Conservation (phyloP, 805 yeast species). For the Metschnikowia cerradonensis region DNA sequence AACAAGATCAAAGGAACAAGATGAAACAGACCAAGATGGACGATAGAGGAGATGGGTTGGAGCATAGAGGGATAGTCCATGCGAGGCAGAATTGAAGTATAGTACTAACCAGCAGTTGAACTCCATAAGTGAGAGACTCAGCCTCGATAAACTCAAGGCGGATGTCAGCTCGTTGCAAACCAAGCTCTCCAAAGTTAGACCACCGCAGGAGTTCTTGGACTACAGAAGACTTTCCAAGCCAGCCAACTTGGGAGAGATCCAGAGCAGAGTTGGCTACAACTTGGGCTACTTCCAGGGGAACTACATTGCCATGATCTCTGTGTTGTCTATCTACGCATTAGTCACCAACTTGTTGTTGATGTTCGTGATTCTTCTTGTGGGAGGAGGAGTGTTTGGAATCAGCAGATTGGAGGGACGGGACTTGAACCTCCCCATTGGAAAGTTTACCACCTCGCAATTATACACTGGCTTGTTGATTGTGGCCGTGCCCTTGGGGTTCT, state of each 20-base stretch:
- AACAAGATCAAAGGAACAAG: too few relatives aligned
- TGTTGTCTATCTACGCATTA: constrained; percentile 78
- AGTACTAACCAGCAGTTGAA: constrained; percentile 11
- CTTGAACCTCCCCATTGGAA: constrained; percentile 68
- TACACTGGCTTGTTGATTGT: constrained; percentile 78
- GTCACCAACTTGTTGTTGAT: constrained; percentile 80
- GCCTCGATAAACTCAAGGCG: constrained; percentile 21
- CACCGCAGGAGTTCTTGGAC: constrained; percentile 93
- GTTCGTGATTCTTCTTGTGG: constrained; percentile 72
- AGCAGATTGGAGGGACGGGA: constrained; percentile 78
- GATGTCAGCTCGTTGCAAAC: constrained; percentile 47
- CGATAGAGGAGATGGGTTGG: too few relatives aligned
- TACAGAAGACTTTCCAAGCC: constrained; percentile 88
- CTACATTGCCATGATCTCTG: constrained; percentile 68
- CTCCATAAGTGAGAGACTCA: constrained; percentile 20
- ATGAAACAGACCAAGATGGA: too few relatives aligned
- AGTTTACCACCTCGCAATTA: constrained; percentile 70
- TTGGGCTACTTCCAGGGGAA: constrained; percentile 84
- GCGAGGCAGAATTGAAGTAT: too few relatives aligned
- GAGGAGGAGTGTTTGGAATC: constrained; percentile 75
- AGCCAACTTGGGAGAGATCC: constrained; percentile 80
- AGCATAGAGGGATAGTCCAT: too few relatives aligned
- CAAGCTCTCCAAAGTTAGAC: constrained; percentile 67
- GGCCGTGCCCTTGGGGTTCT: constrained; percentile 74
- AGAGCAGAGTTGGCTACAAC: constrained; percentile 83